phyloP scores from a whole-genome alignment of 176 grass and related monocot species.

The Carex pumila region DNA sequence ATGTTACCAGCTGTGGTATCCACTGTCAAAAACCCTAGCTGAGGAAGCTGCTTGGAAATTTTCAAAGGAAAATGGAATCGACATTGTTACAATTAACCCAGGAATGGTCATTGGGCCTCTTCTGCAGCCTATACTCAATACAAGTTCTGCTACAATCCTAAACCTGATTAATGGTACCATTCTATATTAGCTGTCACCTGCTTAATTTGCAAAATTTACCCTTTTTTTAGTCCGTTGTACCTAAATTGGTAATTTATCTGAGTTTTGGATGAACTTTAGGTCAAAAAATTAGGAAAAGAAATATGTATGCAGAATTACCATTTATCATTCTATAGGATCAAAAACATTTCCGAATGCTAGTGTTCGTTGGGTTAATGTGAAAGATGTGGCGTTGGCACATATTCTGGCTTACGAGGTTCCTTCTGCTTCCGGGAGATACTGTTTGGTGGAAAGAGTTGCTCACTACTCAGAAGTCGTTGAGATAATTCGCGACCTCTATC shows the following conservation, averaged over 20 bases:
- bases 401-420: slow-evolving; percentile 28
- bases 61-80: slow-evolving; percentile 22
- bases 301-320: not conserved
- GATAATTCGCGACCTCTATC: slow-evolving; percentile 28
- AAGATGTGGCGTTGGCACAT: slow-evolving; percentile 30
- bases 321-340: not conserved
- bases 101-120: slow-evolving; percentile 34
- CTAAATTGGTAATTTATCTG: not conserved
- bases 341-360: slow-evolving; percentile 24
- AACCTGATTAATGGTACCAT: slow-evolving; percentile 19
- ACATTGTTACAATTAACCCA: slow-evolving; percentile 25
- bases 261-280: not conserved
- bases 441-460: slow-evolving; percentile 28
- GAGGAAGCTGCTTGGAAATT: slow-evolving; percentile 29
- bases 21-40: slow-evolving; percentile 28
- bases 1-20: slow-evolving; percentile 23
- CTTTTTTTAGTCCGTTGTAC: not conserved
- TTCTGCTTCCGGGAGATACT: slow-evolving; percentile 28
- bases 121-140: slow-evolving; percentile 26
- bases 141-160: slow-evolving; percentile 22
- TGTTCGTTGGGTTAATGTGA: slow-evolving; percentile 26
- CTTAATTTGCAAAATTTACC: not conserved
- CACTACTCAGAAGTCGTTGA: slow-evolving; percentile 25
- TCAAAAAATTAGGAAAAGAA: not conserved
- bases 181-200: not conserved